phyloP scores from a whole-genome alignment of 2,329 filamentous ascomycete species.

The Epichloe sibirici region DNA sequence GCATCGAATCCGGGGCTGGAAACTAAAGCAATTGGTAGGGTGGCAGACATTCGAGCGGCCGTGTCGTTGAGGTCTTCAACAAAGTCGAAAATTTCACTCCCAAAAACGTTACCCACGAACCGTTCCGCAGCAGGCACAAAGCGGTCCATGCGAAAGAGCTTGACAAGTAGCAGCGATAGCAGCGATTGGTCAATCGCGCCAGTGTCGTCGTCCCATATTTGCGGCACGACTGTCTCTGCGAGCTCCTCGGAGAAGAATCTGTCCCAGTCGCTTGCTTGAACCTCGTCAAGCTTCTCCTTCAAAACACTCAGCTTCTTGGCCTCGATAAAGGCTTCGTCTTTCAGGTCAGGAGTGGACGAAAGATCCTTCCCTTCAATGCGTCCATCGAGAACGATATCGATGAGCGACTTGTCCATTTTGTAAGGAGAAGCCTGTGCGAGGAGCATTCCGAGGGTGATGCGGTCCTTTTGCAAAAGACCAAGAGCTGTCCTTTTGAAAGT shows the following conservation, averaged over 20 bases:
- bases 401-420: slow-evolving; percentile 80
- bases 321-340: slow-evolving; percentile 55
- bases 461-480: slow-evolving; percentile 84
- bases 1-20: slow-evolving; percentile 96
- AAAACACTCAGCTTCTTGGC: slow-evolving; percentile 60
- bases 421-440: slow-evolving; percentile 93
- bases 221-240: slow-evolving; percentile 73
- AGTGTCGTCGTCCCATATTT: slow-evolving; percentile 53
- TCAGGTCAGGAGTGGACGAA: slow-evolving; percentile 52
- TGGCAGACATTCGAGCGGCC: slow-evolving; percentile 71
- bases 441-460: slow-evolving; percentile 87
- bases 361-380: slow-evolving; percentile 66
- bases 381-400: slow-evolving; percentile 77
- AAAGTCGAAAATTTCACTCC: slow-evolving; percentile 67
- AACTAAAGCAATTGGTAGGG: slow-evolving; percentile 77
- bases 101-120: slow-evolving; percentile 83
- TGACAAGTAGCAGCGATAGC: slow-evolving; percentile 76
- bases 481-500: slow-evolving; percentile 90
- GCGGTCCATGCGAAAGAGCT: slow-evolving; percentile 87
- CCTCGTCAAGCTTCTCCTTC: slow-evolving; percentile 55
- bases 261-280: slow-evolving; percentile 58
- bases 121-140: slow-evolving; percentile 87
- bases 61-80: slow-evolving; percentile 78
- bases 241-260: slow-evolving; percentile 75
- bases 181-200: slow-evolving; percentile 64